Conservation (phyloP, 306 rosid species). For the Styphnolobium japonicum region DNA sequence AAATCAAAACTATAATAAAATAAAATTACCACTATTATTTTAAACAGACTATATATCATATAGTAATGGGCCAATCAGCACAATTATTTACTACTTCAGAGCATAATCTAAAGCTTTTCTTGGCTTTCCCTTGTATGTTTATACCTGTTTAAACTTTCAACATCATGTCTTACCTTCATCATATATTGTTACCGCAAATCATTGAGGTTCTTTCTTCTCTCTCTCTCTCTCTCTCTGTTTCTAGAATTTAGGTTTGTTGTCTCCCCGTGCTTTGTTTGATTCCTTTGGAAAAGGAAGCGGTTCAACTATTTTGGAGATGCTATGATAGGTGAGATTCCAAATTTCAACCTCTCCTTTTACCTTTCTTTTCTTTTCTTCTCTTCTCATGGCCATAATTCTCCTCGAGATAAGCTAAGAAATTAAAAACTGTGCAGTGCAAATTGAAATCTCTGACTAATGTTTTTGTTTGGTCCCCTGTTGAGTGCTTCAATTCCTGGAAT, state of each 20-base stretch:
- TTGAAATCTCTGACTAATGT: background rate
- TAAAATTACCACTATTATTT: background rate
- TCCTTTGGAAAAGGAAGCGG: background rate
- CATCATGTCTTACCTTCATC: background rate
- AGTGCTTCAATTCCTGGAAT: slow-evolving; percentile 17
- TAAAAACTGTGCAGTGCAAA: background rate
- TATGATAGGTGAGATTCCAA: background rate
- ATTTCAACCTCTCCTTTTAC: background rate
- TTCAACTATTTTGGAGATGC: background rate
- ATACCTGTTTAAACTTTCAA: background rate
- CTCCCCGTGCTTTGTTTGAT: background rate
- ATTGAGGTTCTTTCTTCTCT: background rate
- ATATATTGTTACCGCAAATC: background rate
- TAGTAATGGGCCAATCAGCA: background rate
- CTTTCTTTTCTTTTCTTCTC: background rate
- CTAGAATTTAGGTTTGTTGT: background rate
- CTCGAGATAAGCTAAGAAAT: background rate
- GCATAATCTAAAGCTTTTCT: background rate
- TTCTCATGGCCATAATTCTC: background rate
- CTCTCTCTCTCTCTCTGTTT: background rate
- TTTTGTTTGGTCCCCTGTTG: background rate
- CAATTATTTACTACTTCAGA: background rate
- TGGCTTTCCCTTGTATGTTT: background rate
- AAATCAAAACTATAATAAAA: no score
- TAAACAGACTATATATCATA: no score